Base-by-base conservation (phyloP, 2,329 filamentous ascomycete genomes). In the Arthrobotrys conoides region DNA sequence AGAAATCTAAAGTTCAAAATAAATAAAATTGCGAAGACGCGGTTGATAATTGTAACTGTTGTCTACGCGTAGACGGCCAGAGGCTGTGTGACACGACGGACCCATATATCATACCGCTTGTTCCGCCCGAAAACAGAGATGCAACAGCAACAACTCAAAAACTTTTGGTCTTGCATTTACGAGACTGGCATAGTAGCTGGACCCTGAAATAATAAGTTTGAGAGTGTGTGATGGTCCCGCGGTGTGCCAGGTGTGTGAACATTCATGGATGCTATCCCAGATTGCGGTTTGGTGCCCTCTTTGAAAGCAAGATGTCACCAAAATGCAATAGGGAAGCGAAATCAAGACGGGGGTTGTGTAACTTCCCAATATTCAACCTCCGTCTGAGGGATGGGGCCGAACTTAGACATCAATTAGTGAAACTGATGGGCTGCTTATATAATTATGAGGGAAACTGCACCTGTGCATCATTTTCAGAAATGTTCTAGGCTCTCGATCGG, bases 131-230 rank as follows among this genome's bases (percentile, higher is more conserved):
- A 55, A 59, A 38, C 30, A 8, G 30, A 59, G 33, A 27, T 59
- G 33, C 53, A 59, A 59, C 53, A 59, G 30, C 2, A 16, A 38
- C 53, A 59, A 59, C 53, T 9, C 53, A n/a, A 3, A 41, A 33
- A 4, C 0, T 14, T 22, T 41, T n/a, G 9, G 30, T 38, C 6
- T n/a, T 5, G 27, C 10, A 16, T 5, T 2, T 38, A 9, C 44
- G 8, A 1, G 8, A 33, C 24, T 10, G 30, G 14, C 8, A 5
- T 24, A 8, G 27, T 20, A 16, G 51, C 3, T 27, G 9, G 48
- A 5, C 9, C 9, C 3, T 27, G 2, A 16, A 16, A 2, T 27
- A 27, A 51, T 27, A 16, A n/a, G n/a, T n/a, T n/a, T n/a, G n/a
- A n/a, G n/a, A n/a, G n/a, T n/a, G n/a, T n/a, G n/a, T n/a, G n/a